These are phyloP conservation scores for Leccinellum luteum DNA, from an alignment of 768 basidiomycete genomes.

Conservation along the genomic window DNA sequence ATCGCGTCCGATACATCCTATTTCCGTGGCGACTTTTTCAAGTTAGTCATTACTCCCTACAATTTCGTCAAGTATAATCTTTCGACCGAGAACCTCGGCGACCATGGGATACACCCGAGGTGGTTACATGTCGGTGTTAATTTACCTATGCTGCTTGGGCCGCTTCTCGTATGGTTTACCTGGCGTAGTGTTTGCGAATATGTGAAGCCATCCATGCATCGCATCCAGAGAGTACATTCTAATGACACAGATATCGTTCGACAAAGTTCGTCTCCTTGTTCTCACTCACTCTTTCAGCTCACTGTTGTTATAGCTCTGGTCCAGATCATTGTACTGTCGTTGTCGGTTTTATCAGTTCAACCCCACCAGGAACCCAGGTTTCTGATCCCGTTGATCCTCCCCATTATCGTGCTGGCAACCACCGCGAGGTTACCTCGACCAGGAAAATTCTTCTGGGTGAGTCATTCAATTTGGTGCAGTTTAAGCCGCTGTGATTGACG, in stretches of 20 bases:
- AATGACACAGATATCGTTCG: constrained; percentile 11
- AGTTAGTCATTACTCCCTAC: constrained; percentile 33
- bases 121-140: constrained; percentile 41
- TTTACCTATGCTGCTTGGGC: constrained; percentile 39
- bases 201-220: background rate
- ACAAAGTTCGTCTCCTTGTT: constrained; percentile 11
- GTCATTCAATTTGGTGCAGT: background rate
- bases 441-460: constrained; percentile 34
- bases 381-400: constrained; percentile 35
- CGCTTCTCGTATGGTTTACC: constrained; percentile 28
- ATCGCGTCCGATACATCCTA: constrained; percentile 33
- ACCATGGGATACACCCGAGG: constrained; percentile 39
- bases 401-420: constrained; percentile 28
- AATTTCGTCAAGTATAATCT: constrained; percentile 40
- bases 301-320: constrained; percentile 25
- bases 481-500: background rate
- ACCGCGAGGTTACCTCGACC: constrained; percentile 27
- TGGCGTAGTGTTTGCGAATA: constrained; percentile 10
- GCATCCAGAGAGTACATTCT: constrained; percentile 6
- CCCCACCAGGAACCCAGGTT: constrained; percentile 43
- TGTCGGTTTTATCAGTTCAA: constrained; percentile 31
- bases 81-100: constrained; percentile 35
- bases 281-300: background rate
- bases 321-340: constrained; percentile 29
- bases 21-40: constrained; percentile 25